Base-by-base conservation (phyloP, 805 yeast species). In the Candida namnaoensis region DNA sequence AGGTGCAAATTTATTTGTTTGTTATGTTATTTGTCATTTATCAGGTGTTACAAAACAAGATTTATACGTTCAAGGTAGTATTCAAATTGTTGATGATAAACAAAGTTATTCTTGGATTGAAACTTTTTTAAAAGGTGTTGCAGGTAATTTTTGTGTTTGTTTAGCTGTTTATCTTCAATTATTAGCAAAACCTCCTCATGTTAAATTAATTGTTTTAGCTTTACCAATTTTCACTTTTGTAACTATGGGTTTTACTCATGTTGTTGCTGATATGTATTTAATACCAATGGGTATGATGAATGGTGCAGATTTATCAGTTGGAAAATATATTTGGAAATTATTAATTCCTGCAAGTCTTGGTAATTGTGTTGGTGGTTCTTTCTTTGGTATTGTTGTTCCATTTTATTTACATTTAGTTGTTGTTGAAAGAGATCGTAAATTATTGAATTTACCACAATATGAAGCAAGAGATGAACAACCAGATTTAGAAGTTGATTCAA, bases 401-500 rank as follows among this genome's bases (percentile, higher is more conserved):
- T 86, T 78, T 74, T 86, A 82, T 52, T 65, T 82, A 45, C 95
- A 86, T 55, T 53, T 86, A 38, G 70, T 74, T 19, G 84, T 78
- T 34, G 87, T 85, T 34, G 95, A 85, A 54, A 64, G 74, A 44
- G 95, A 85, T 62, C 75, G 78, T 58, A 69, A 69, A 47, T 54
- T 66, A 37, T 63, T 84, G 56, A 70, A 79, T 25, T 66, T 85
- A 45, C 95, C 95, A 2, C 62, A 66, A 35, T 83, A 73, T 50
- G 91, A 82, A 35, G 78, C 78, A 41, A 71, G 78, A 50, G 95
- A 85, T 60, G 93, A 85, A 58, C 91, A 82, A 49, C 93, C 95
- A 4, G 84, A 82, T 51, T 61, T 82, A 45, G 80, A 79, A 51
- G 71, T 76, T 66, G 95, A 85, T 57, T 82, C 91, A 5, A 73